Evolutionary conservation across 208 protist genomes (phyloP).

Genomic region (Balamuthia mandrillaris): DNA sequence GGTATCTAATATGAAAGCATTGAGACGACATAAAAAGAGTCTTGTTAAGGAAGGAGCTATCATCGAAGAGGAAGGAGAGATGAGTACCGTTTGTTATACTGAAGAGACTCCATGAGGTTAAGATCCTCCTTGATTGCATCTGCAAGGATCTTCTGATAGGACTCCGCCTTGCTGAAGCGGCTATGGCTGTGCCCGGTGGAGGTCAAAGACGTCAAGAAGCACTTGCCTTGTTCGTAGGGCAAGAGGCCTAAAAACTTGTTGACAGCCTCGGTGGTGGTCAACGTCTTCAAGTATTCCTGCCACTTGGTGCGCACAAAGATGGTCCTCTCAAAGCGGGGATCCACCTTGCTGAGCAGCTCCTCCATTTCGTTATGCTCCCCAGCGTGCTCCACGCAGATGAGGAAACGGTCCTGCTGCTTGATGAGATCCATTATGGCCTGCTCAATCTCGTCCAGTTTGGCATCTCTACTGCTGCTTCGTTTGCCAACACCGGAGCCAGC

Average conservation of each 20-base stretch:
- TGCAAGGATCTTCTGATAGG: neutral
- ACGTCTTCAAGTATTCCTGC: neutral
- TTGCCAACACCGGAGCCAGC: too few relatives aligned
- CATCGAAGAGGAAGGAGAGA: neutral
- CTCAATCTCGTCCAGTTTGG: neutral
- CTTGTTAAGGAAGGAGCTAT: neutral
- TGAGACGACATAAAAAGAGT: too few relatives aligned
- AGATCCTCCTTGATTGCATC: constrained; percentile 18
- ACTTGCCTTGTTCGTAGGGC: neutral
- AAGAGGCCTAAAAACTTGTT: neutral
- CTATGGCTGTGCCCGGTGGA: neutral
- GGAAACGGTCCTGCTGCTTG: neutral
- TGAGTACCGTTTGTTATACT: constrained; percentile 16
- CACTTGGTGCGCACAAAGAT: constrained; percentile 27
- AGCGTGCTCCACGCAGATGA: neutral
- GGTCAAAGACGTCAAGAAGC: neutral
- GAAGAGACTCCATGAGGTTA: constrained; percentile 1
- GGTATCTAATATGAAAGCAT: neutral
- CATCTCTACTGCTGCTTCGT: too few relatives aligned
- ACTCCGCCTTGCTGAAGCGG: neutral
- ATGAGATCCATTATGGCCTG: constrained; percentile 16
- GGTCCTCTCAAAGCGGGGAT: neutral
- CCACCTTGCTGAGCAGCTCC: neutral
- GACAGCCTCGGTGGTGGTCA: neutral
- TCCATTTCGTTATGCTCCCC: neutral